Conservation (phyloP, 176 grass and related monocot genomes). For the Avena atlantica region DNA sequence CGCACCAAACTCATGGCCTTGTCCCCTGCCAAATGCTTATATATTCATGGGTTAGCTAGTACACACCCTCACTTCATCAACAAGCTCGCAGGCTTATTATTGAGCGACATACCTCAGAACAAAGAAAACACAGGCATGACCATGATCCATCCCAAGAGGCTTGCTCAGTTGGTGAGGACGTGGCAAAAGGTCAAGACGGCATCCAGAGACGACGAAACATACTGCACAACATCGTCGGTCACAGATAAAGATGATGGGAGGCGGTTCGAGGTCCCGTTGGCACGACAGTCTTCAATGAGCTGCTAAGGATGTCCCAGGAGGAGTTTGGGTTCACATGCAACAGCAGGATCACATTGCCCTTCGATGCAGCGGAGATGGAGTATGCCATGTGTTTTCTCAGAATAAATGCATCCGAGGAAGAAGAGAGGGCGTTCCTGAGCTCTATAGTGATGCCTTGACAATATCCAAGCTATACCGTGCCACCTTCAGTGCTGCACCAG, state of each 20-base stretch:
- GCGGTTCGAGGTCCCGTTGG: constrained; percentile 45
- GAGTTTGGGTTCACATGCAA: constrained; percentile 52
- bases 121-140: constrained; percentile 35
- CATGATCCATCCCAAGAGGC: constrained; percentile 52
- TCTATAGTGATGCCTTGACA: constrained; percentile 46
- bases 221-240: not conserved
- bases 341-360: constrained; percentile 55
- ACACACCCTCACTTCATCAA: constrained; percentile 13
- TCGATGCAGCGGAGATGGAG: constrained; percentile 45
- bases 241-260: constrained; percentile 24
- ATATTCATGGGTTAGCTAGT: constrained; percentile 17
- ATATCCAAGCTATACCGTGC: not conserved
- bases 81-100: constrained; percentile 12
- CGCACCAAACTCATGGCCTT: constrained; percentile 42
- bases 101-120: constrained; percentile 1
- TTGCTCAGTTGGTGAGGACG: constrained; percentile 53
- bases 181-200: constrained; percentile 43
- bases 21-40: constrained; percentile 42
- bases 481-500: not conserved
- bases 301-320: constrained; percentile 51
- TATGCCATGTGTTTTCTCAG: constrained; percentile 53
- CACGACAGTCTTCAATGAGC: constrained; percentile 37
- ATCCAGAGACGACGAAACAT: constrained; percentile 4
- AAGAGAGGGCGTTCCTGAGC: constrained; percentile 52
- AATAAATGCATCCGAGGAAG: constrained; percentile 44